Percentiles rank a stretch among this genome's conserved stretches.
These are phyloP conservation scores for Mycena capillaripes DNA, from an alignment of 768 basidiomycete genomes.

Conservation along the genomic window DNA sequence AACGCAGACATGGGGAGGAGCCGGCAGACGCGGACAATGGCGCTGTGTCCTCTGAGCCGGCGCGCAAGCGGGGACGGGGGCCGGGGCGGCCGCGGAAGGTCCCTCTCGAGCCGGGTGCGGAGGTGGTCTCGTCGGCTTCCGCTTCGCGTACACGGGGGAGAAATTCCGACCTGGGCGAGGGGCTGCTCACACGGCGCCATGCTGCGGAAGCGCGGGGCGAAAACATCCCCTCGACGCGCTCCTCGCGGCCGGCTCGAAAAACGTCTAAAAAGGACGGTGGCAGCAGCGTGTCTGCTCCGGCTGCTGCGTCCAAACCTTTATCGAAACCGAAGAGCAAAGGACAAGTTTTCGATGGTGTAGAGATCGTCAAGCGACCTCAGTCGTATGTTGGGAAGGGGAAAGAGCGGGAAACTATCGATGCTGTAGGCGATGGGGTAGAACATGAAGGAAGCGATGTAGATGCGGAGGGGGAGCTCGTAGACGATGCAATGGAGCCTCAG, in stretches of 20 bases:
- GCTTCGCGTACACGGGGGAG: neutral
- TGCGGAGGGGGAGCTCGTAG: conserved; percentile 27
- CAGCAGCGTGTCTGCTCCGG: conserved; percentile 4
- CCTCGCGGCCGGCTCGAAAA: conserved; percentile 14
- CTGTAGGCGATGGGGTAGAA: neutral
- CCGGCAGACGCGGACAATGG: neutral
- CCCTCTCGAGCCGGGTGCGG: neutral
- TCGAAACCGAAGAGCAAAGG: conserved; percentile 23
- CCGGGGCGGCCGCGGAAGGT: conserved; percentile 15
- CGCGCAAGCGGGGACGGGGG: conserved; percentile 9
- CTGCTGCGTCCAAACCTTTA: too few species aligned
- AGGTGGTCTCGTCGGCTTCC: neutral
- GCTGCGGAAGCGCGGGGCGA: conserved; percentile 21
- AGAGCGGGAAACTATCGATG: neutral
- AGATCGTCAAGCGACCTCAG: conserved; percentile 13
- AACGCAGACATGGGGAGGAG: too few species aligned
- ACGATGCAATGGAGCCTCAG: conserved; percentile 15
- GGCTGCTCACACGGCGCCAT: conserved; percentile 20
- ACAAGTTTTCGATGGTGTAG: conserved; percentile 31
- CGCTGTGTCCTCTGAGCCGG: neutral
- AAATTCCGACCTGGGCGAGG: neutral
- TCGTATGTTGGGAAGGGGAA: conserved; percentile 27
- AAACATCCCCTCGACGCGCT: conserved; percentile 8
- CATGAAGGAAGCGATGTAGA: conserved; percentile 24
- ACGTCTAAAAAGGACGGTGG: neutral